Percentiles rank a stretch among this genome's conserved stretches.
Conservation (phyloP, 1,139 yeast species). For the Saccharomyces hybrid region DNA sequence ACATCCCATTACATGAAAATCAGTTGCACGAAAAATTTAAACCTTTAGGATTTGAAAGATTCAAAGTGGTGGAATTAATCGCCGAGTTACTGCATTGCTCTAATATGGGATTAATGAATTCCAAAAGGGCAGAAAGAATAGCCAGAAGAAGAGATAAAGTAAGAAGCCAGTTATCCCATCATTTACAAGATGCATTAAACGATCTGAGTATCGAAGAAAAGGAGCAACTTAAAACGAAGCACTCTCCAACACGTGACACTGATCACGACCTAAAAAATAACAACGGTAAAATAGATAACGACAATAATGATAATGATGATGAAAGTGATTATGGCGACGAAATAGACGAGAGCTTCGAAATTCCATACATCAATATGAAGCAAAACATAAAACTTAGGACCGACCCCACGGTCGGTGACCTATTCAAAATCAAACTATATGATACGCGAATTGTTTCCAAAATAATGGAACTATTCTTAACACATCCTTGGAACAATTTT, state of each 20-base stretch:
- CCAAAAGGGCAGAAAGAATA: slow-evolving; percentile 70
- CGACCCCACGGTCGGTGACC: slow-evolving; percentile 83
- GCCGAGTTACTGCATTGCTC: slow-evolving; percentile 95
- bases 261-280: slow-evolving; percentile 5
- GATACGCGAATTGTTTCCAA: slow-evolving; percentile 76
- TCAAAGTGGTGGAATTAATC: slow-evolving; percentile 86
- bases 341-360: slow-evolving; percentile 37
- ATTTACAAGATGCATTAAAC: slow-evolving; percentile 30
- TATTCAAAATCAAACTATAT: slow-evolving; percentile 72
- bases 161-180: slow-evolving; percentile 38
- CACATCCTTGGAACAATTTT: slow-evolving; percentile 96
- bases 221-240: not conserved
- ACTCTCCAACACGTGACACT: not conserved
- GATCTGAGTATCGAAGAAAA: slow-evolving; percentile 29
- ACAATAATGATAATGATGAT: slow-evolving; percentile 11
- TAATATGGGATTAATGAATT: slow-evolving; percentile 89
- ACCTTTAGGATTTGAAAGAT: slow-evolving; percentile 92
- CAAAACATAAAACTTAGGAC: slow-evolving; percentile 54
- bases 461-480: slow-evolving; percentile 75
- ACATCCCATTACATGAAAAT: slow-evolving; percentile 15
- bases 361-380: slow-evolving; percentile 44
- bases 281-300: slow-evolving; percentile 14
- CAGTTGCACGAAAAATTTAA: slow-evolving; percentile 36
- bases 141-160: slow-evolving; percentile 70
- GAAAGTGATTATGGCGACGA: slow-evolving; percentile 20